These are phyloP conservation scores for Trichophyton benhamiae DNA, from an alignment of 2,329 filamentous ascomycete species.

Conservation along the genomic window DNA sequence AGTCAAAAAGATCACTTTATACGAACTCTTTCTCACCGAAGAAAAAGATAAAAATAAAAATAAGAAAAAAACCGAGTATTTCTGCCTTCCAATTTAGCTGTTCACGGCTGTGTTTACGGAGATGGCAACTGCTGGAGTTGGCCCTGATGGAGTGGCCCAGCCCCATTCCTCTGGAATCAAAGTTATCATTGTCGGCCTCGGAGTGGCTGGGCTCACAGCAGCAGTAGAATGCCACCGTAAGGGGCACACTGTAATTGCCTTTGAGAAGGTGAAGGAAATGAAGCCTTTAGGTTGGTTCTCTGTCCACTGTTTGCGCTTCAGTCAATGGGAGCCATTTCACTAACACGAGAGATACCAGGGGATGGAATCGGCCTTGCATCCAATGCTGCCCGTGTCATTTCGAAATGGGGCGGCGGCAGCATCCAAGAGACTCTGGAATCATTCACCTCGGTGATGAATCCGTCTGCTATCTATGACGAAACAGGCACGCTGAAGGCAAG, in stretches of 20 bases:
- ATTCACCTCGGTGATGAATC: background rate
- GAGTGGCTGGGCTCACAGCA: conserved; percentile 8
- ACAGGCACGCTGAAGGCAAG: background rate
- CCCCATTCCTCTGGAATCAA: conserved; percentile 7
- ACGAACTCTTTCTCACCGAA: too few relatives aligned
- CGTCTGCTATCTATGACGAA: conserved; percentile 2
- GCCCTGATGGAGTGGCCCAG: background rate
- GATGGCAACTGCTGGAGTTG: background rate
- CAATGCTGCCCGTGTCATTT: conserved; percentile 7
- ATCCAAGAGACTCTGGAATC: conserved; percentile 5
- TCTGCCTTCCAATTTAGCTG: too few relatives aligned
- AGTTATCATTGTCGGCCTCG: conserved; percentile 11
- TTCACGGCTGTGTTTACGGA: background rate
- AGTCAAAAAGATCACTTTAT: too few relatives aligned
- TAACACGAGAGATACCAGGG: background rate
- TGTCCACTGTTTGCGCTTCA: background rate
- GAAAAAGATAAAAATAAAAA: too few relatives aligned
- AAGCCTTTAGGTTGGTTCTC: conserved; percentile 5
- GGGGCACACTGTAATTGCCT: conserved; percentile 8
- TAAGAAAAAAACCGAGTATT: too few relatives aligned
- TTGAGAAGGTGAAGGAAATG: conserved; percentile 7
- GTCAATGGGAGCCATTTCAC: background rate
- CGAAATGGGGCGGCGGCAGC: conserved; percentile 9
- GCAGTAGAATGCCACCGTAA: conserved; percentile 12
- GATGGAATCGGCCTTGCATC: conserved; percentile 10